Base-by-base conservation (phyloP, 352 stramenopile species). In the Phytophthora tentaculata region DNA sequence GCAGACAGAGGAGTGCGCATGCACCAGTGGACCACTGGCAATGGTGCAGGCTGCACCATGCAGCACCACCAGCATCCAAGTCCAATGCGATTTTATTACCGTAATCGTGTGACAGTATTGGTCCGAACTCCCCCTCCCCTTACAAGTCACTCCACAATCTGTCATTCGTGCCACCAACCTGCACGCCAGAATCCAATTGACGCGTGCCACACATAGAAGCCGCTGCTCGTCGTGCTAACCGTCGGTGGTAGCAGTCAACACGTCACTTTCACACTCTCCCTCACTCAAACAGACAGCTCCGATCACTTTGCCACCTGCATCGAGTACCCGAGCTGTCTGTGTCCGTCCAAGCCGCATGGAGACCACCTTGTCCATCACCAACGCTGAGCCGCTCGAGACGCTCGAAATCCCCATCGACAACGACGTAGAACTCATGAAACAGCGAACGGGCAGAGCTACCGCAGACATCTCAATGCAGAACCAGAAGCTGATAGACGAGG, bases 391-490 rank as follows among this genome's bases (percentile, higher is more conserved):
- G 19, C 61, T 70, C 55, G 54, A 63, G 52, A 35, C 22, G 35
- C 54, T 67, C 56, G 62, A 61, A 52, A 67, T 68, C 32, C 23
- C 63, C 16, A 16, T 64, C 9, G 41, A 75, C 35, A 50, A 20
- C 44, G 62, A 61, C 61, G 53, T 22, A 7, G 61, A 74, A 63
- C 19, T 56, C 32, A 69, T 72, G 47, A 76, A 76, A 24, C 57
- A 76, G 26, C 63, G 58, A 28, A 43, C 22, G 12, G 44, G 48
- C 55, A 74, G 67, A 67, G 35, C 44, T 22, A 32, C 32, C 3
- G 45, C 55, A 7, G 22, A 60, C 29, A 10, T 22, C 20, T 45
- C 39, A 55, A 35, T 51, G 44, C 26, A 24, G 20, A 59, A n/a
- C 16, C 39, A 67, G 32, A 23, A 56, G 7, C 19, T 43, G 37